Evolutionary conservation across 2,329 filamentous ascomycete species (phyloP), one percentile per base, ranked within the genome.

Genomic region (Cladobotryum mycophilum): DNA sequence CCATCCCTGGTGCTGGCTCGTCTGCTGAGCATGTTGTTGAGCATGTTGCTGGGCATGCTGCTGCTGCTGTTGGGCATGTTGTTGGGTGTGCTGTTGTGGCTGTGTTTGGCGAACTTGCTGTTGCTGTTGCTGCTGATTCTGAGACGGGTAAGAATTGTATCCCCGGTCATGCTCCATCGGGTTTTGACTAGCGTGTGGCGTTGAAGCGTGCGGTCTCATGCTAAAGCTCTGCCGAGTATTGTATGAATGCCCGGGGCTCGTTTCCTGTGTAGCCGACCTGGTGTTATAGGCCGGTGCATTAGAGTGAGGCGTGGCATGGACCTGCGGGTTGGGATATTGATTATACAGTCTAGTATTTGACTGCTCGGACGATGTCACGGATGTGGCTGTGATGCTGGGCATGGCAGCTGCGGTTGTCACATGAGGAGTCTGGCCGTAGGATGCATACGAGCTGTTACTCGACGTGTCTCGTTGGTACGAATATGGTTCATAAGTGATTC

Each of bases 401-500:
- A 50, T 49, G 13, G 47, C 44, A 7, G 48, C 37, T 25, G 48
- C 30, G 20, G 48, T 56, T 2, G 63, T 44, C 13, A 60, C 54
- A 12, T 60, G 53, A 17, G 54, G 60, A 35, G 60, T 65, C 49
- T 72, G 73, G 13, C 48, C 13, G 22, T 56, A 53, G 40, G 55
- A 56, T 41, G 42, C 34, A 14, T 63, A 61, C 3, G 61, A 35
- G 9, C 52, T 41, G 3, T 55, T 53, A 2, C 56, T 34, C 0
- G 56, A 45, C 0, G 56, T 49, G 22, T 47, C 56, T 25, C 50
- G 59, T n/a, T 55, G 60, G n/a, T 62, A 66, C n/a, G 63, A 55
- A 48, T 67, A 64, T 9, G 69, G 64, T 43, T 73, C 56, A 54
- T 68, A 60, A 7, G 55, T 55, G 12, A 63, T 57, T 33, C 60